Conservation (phyloP, 1,139 yeast species). For the Candida sp. region DNA sequence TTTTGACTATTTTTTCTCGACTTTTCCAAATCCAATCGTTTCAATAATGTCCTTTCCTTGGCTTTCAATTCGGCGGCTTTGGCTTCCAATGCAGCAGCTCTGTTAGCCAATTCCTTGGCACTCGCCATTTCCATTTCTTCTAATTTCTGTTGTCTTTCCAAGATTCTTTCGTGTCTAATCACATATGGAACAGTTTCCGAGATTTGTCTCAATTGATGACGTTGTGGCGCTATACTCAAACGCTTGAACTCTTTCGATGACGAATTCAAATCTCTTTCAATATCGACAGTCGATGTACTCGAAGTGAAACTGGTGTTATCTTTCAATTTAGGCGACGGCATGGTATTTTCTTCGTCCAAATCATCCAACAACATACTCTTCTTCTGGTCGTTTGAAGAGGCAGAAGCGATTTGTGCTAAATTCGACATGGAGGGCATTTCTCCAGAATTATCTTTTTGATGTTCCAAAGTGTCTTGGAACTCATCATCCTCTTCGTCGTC, state of each 20-base stretch:
- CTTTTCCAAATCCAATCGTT: conserved; percentile 23
- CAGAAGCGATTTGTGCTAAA: conserved; percentile 44
- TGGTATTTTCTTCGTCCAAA: conserved; percentile 15
- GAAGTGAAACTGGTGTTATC: conserved; percentile 29
- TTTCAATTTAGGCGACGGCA: conserved; percentile 27
- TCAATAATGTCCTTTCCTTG: conserved; percentile 54
- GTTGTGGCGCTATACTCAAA: conserved; percentile 57
- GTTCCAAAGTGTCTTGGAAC: conserved; percentile 30
- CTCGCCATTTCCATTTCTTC: conserved; percentile 78
- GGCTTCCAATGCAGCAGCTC: conserved; percentile 75
- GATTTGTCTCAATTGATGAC: conserved; percentile 68
- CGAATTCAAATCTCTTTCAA: conserved; percentile 17
- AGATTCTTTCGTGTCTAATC: conserved; percentile 68
- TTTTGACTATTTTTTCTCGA: conserved; percentile 1
- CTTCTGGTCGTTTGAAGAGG: conserved; percentile 22
- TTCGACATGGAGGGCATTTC: conserved; percentile 62
- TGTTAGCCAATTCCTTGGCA: conserved; percentile 65
- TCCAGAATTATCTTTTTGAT: conserved; percentile 11
- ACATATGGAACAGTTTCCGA: conserved; percentile 83
- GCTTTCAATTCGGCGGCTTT: conserved; percentile 72
- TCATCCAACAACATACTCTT: conserved; percentile 38
- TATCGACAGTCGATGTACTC: conserved; percentile 28
- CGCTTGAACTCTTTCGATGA: conserved; percentile 47
- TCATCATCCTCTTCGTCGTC: conserved; percentile 12
- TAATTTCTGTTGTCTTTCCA: conserved; percentile 72